Evolutionary conservation across 768 basidiomycete species (phyloP), one percentile per base, ranked within the genome.

Genomic region (Boletus barrowsii): DNA sequence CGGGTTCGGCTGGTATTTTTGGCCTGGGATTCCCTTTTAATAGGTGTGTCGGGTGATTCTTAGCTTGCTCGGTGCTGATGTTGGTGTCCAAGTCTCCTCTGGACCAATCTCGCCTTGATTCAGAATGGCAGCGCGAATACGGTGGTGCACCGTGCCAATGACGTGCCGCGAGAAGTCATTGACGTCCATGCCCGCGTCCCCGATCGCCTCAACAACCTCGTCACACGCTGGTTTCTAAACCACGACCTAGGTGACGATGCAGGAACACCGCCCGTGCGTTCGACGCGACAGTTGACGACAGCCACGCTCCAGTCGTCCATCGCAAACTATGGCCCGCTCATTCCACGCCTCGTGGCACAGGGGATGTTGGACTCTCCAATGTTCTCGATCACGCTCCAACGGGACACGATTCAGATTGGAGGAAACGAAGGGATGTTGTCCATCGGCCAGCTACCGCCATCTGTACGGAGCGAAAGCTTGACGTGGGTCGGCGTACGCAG

Each of bases 11-110:
- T 15, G 89, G 88, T 3, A 88, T 90, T 40, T 77, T 90, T 52
- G 89, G 89, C 0, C 73, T 90, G 10, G 88, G 90, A 0, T 90
- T 90, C 58, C 87, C 88, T 4, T 65, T 80, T 14, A 86, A 85
- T 57, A 89, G 87, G 87, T 86, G 24, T 14, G 73, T 58, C 5
- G 13, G 15, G 33, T 46, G 20, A 17, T 50, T 9, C 36, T 32
- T 46, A 20, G 20, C 10, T 39, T 24, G 10, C n/a, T 13, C 6
- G 17, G n/a, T 54, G 11, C 45, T 55, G 41, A 57, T 49, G 17
- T n/a, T 6, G 7, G 33, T 35, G 24, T 44, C 49, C 39, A 20
- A 83, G 81, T 59, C 73, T 76, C 13, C 73, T 83, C 22, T 82
- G 78, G 79, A 68, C 65, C 36, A 56, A 74, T 15, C 49, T 77